Conservation (phyloP, 2,329 filamentous ascomycete genomes). For the Cadophora malorum region DNA sequence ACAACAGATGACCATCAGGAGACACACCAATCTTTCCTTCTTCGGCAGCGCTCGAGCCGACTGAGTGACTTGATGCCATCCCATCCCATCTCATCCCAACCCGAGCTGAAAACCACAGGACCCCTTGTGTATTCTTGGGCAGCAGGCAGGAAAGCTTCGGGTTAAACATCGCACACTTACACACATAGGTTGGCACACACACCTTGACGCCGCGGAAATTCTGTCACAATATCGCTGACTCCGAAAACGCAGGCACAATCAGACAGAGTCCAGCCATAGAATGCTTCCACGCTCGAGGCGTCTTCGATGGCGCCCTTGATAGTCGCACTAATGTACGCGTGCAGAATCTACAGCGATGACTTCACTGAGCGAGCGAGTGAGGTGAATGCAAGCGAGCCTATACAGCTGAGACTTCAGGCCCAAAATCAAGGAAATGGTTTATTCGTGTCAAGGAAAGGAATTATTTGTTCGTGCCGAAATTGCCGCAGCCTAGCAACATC, state of each 20-base stretch:
- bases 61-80: background rate
- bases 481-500: background rate
- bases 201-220: conserved; percentile 5
- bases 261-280: conserved; percentile 21
- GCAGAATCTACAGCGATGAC: conserved; percentile 14
- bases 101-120: conserved; percentile 19
- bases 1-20: conserved; percentile 1
- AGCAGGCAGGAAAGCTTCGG: background rate
- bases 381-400: background rate
- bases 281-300: conserved; percentile 26
- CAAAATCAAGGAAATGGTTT: background rate
- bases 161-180: background rate
- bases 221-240: background rate
- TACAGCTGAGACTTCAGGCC: background rate
- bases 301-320: conserved; percentile 11
- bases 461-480: conserved; percentile 7
- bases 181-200: background rate
- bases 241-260: conserved; percentile 15
- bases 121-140: background rate
- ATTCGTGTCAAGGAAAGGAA: background rate
- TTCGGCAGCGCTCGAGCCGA: background rate
- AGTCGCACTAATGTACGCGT: conserved; percentile 14
- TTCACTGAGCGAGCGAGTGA: background rate
- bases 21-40: background rate
- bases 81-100: conserved; percentile 2